Percentiles rank a stretch among this genome's conserved stretches.
Evolutionary conservation across 2,329 filamentous ascomycete species (phyloP).

Genomic region (Geosmithia flava): DNA sequence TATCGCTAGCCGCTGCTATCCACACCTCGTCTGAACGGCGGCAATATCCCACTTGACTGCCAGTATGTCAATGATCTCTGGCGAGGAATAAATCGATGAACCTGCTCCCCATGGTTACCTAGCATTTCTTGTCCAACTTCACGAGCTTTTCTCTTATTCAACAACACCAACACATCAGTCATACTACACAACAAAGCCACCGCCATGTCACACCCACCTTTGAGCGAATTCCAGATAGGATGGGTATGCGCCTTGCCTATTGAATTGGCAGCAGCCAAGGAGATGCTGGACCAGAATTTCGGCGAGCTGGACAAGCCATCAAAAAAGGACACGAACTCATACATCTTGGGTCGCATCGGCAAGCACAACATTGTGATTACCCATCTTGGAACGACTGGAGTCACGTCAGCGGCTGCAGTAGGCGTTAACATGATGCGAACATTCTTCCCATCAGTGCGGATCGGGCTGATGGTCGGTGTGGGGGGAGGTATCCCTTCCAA

Average conservation of each 20-base stretch:
- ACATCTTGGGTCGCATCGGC: conserved; percentile 11
- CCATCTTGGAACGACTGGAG: conserved; percentile 9
- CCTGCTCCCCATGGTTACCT: no score
- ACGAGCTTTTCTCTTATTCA: no score
- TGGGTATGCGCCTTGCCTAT: conserved; percentile 13
- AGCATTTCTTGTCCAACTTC: no score
- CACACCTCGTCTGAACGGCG: no score
- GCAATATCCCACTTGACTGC: no score
- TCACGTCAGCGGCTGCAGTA: conserved; percentile 3
- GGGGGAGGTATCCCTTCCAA: conserved; percentile 9
- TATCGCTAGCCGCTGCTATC: no score
- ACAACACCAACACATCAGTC: background rate
- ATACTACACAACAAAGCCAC: background rate
- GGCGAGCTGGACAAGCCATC: conserved; percentile 4
- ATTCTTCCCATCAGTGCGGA: background rate
- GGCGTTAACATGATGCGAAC: conserved; percentile 1
- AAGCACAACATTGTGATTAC: conserved; percentile 14
- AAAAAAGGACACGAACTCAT: conserved; percentile 11
- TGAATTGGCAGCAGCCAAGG: conserved; percentile 11
- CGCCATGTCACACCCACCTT: background rate
- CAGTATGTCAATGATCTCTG: no score
- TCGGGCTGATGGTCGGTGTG: conserved; percentile 11
- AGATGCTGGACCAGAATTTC: conserved; percentile 10
- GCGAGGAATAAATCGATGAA: no score
- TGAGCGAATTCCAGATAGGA: conserved; percentile 4